phyloP scores from a whole-genome alignment of 441 rosid species.

The Pelargonium myrrhifolium region DNA sequence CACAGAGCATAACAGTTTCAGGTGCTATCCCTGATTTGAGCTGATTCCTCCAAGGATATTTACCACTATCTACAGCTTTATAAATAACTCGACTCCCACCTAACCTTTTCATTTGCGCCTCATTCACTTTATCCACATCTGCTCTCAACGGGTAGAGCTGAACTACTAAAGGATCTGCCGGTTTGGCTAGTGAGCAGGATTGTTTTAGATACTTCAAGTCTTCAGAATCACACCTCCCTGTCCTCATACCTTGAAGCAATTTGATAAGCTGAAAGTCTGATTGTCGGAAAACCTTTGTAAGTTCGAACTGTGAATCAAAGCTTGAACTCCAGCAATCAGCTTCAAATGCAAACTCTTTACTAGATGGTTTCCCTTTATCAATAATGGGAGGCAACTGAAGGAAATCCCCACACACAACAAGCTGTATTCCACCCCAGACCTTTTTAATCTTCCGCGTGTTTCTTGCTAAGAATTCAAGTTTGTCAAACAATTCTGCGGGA shows the following conservation, averaged over 20 bases:
- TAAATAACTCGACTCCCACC: constrained; percentile 15
- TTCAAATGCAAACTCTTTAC: constrained; percentile 32
- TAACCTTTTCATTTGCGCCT: constrained; percentile 21
- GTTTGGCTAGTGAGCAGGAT: constrained; percentile 17
- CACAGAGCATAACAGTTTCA: constrained; percentile 21
- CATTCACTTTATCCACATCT: constrained; percentile 27
- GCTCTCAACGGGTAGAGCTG: constrained; percentile 29
- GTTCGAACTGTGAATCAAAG: constrained; percentile 30
- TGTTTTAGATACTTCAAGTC: constrained; percentile 25
- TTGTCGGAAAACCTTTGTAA: constrained; percentile 29
- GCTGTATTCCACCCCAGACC: constrained; percentile 35
- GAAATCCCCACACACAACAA: constrained; percentile 33
- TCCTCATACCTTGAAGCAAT: constrained; percentile 29
- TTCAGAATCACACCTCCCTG: constrained; percentile 22
- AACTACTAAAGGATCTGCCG: constrained; percentile 20
- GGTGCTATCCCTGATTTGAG: constrained; percentile 25
- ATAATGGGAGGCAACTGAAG: constrained; percentile 29
- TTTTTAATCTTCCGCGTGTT: constrained; percentile 10
- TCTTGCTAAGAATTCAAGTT: constrained; percentile 29
- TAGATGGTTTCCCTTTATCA: background rate
- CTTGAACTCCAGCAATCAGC: constrained; percentile 36
- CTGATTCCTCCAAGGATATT: constrained; percentile 13
- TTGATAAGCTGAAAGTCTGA: constrained; percentile 24
- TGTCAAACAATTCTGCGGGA: constrained; percentile 22
- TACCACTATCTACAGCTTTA: constrained; percentile 25